Base-by-base conservation (phyloP, 1,139 yeast species). In the Yamadazyma blattariae region DNA sequence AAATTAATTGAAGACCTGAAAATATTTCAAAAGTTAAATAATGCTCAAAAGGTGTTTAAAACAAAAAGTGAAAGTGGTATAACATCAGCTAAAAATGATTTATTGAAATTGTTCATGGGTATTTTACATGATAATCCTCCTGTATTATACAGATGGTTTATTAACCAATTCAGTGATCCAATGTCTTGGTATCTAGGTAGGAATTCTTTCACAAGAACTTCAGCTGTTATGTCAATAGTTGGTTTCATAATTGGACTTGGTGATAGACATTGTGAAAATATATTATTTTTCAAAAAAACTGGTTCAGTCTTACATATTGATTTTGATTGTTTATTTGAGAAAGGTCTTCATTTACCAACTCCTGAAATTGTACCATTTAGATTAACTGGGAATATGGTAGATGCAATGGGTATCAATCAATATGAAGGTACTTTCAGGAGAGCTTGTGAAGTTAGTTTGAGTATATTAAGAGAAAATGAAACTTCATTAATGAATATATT, bases 211-310 rank as follows among this genome's bases (percentile, higher is more conserved):
- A 79, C 87, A 0, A 68, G 96, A 35, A 81, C 96, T 0, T 67
- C 87, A 19, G 97, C 97, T 0, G 98, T 90, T 0, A 94, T 94
- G 98, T 90, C 97, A 0, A 89, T 94, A 68, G 95, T 92, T 7
- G 98, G 99, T 0, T 88, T 86, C 54, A 79, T 92, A 38, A 69
- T 84, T 30, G 94, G 96, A 6, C 71, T 94, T 33, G 99, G 99
- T 15, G 99, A 94, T 58, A 71, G 99, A 21, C 99, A 94, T 55
- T 86, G 96, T 50, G 98, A 94, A 53, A 94, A 94, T 52, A 77
- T 94, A 18, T 61, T 94, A 36, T 66, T 92, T 32, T 77, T 83
- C 51, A 82, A 83, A 46, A 75, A 73, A 29, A 75, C 79, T 2
- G 98, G 98, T 1, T 79, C 79, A 8, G 79, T 89, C 0, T 64